Evolutionary conservation across 805 yeast genomes (phyloP), one percentile per base, ranked within the genome.

Genomic region (Scheffersomyces ergatensis): DNA sequence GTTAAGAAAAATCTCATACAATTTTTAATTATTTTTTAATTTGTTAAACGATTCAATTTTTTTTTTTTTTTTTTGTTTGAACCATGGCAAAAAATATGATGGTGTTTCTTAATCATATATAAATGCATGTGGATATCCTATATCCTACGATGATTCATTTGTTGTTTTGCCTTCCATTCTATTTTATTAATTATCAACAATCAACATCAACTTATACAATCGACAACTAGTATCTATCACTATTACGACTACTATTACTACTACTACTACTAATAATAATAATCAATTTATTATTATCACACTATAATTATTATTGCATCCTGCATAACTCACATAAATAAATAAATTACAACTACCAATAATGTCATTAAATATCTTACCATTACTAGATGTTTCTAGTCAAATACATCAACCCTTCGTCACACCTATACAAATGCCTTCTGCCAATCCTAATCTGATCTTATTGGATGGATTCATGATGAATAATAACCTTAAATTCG

Each of bases 401-500:
- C 5, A 37, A 4, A 17, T 37, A 32, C 26, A 32, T 37, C 43
- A 37, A 33, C 24, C 19, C 24, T 8, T 26, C 16, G 25, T 21
- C 14, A 14, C 41, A 13, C 36, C 26, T 9, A 30, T 16, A 24
- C 14, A 16, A 25, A 23, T 33, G 23, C 34, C 18, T 35, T 34
- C 43, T 33, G 36, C 33, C 36, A 36, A 40, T 17, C 31, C 43
- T 2, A 44, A 38, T n/a, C 33, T 40, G 39, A 35, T 40, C 11
- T 12, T 14, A 40, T 13, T 37, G 14, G 55, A 60, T 33, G 65
- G 64, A 3, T 50, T 47, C 38, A 45, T 49, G 37, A 42, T 65
- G 34, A 60, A 59, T 43, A 47, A 44, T 48, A 63, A 67, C 19
- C 67, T 66, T 47, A 66, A 63, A 42, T 62, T 78, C 51, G 67